Conservation (phyloP, 352 stramenopile species). For the Phytopythium boreale region DNA sequence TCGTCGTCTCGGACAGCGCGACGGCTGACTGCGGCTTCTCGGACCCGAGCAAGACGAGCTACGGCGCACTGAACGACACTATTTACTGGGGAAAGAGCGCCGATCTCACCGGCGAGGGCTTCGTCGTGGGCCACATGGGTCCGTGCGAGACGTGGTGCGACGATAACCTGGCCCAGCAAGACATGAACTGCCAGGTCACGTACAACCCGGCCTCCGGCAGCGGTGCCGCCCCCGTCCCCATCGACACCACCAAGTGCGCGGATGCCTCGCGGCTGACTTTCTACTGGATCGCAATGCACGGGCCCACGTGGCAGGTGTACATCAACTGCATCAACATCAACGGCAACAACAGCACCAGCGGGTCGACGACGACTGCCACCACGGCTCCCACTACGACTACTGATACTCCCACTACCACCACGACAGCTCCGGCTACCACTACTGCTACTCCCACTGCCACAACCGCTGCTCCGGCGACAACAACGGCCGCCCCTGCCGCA, state of each 20-base stretch:
- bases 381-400: slow-evolving; percentile 6
- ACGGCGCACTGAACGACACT: slow-evolving; percentile 27
- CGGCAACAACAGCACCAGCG: slow-evolving; percentile 9
- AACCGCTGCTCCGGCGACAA: slow-evolving; percentile 3
- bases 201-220: slow-evolving; percentile 25
- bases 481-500: slow-evolving; percentile 10
- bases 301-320: slow-evolving; percentile 56
- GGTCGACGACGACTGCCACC: slow-evolving; percentile 3
- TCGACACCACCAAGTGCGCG: slow-evolving; percentile 34
- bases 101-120: slow-evolving; percentile 30
- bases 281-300: slow-evolving; percentile 55
- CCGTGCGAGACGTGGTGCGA: slow-evolving; percentile 49
- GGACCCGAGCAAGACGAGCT: slow-evolving; percentile 29
- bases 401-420: slow-evolving; percentile 7
- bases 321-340: slow-evolving; percentile 38
- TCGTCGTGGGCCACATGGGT: slow-evolving; percentile 32
- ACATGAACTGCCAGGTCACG: slow-evolving; percentile 31
- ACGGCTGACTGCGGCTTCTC: slow-evolving; percentile 40
- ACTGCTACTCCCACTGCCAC: neutral
- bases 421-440: neutral
- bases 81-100: slow-evolving; percentile 37
- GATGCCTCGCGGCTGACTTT: slow-evolving; percentile 37
- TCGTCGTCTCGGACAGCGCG: slow-evolving; percentile 18
- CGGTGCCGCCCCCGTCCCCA: slow-evolving; percentile 25
- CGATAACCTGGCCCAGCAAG: slow-evolving; percentile 26